Conservation (phyloP, 352 stramenopile species). For the Phytophthora pinifolia region DNA sequence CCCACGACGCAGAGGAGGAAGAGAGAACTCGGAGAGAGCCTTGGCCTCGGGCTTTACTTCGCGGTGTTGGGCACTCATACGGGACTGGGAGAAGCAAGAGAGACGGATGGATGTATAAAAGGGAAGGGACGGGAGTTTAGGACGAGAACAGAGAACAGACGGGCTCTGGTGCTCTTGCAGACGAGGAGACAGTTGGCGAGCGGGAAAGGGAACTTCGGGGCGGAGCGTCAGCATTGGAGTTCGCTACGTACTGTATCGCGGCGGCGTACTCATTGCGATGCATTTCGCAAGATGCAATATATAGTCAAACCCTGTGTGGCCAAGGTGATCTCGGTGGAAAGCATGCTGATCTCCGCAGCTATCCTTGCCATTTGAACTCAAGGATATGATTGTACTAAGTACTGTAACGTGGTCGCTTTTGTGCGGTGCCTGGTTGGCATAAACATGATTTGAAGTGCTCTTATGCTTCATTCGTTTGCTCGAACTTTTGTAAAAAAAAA, state of each 20-base stretch:
- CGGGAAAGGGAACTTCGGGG: background rate
- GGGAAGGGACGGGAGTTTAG: slow-evolving; percentile 1
- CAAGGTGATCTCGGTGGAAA: too few species aligned
- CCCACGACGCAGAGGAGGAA: background rate
- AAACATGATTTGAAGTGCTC: slow-evolving; percentile 5
- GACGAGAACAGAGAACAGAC: slow-evolving; percentile 7
- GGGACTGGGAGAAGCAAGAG: slow-evolving; percentile 10
- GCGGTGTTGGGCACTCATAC: background rate
- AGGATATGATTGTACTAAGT: too few species aligned
- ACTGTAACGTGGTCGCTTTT: too few species aligned
- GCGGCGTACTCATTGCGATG: too few species aligned
- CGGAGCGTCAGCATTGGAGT: too few species aligned
- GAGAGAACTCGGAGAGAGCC: background rate
- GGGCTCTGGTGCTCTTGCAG: slow-evolving; percentile 7
- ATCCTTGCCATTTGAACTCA: too few species aligned
- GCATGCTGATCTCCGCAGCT: too few species aligned
- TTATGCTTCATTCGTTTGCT: slow-evolving; percentile 11
- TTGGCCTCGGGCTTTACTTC: background rate
- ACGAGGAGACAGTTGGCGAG: background rate
- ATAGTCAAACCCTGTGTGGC: too few species aligned
- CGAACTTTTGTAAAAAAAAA: background rate
- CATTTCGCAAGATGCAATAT: too few species aligned
- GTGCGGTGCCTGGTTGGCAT: too few species aligned
- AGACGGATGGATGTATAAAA: slow-evolving; percentile 23
- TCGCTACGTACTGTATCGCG: too few species aligned